Evolutionary conservation across 2,329 filamentous ascomycete genomes (phyloP).

Genomic region (Domatiomyces globalis): DNA sequence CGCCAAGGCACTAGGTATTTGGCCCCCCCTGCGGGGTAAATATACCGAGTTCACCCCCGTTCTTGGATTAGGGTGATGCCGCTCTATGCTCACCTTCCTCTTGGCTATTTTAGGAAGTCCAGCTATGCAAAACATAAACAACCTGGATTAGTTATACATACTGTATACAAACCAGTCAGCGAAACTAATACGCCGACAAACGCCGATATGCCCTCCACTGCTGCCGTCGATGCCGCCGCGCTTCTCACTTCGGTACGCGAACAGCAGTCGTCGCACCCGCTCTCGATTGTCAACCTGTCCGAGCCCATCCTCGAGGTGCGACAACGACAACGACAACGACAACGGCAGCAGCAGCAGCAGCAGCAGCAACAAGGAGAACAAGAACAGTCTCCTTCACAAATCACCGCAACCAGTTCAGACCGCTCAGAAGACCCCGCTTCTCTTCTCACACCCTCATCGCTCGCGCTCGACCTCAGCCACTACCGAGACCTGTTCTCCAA

Average conservation of each 20-base stretch:
- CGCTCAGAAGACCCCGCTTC: constrained; percentile 42
- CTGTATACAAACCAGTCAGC: neutral
- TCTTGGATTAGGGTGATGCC: too few relatives aligned
- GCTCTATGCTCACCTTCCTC: too few relatives aligned
- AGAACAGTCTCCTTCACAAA: constrained; percentile 46
- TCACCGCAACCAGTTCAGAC: constrained; percentile 41
- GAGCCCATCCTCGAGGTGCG: constrained; percentile 14
- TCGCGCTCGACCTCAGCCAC: constrained; percentile 72
- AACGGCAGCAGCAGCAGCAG: neutral
- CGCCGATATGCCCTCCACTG: constrained; percentile 27
- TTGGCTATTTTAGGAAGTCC: too few relatives aligned
- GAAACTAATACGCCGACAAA: neutral
- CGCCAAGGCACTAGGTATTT: too few relatives aligned
- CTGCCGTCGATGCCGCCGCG: constrained; percentile 26
- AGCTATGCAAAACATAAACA: too few relatives aligned
- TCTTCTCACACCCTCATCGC: constrained; percentile 52
- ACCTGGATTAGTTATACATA: neutral
- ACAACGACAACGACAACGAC: neutral
- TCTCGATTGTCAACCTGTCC: constrained; percentile 25
- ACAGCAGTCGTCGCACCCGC: constrained; percentile 18
- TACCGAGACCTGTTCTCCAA: constrained; percentile 91
- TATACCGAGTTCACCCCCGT: too few relatives aligned
- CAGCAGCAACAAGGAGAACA: neutral
- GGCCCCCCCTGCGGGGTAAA: too few relatives aligned
- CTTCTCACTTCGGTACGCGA: constrained; percentile 11